Percentiles rank a stretch among this genome's conserved stretches.
Evolutionary conservation across 352 stramenopile genomes (phyloP).

Genomic region (Globisporangium paddicum): DNA sequence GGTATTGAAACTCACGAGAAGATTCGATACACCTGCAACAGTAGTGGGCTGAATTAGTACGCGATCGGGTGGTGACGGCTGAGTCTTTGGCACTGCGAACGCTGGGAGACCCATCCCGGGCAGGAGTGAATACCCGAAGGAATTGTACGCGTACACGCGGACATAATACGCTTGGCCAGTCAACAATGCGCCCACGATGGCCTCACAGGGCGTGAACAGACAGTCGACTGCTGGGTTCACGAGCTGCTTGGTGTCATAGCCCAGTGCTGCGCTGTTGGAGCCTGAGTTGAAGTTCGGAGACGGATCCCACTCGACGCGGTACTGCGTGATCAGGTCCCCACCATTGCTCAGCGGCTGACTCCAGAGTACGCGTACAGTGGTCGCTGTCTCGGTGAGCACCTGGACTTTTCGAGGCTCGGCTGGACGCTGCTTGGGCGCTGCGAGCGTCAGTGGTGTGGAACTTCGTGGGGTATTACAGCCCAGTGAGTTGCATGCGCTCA

Average conservation of each 20-base stretch:
- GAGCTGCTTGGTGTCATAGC: conserved; percentile 72
- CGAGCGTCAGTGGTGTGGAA: conserved; percentile 66
- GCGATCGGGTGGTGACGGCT: conserved; percentile 48
- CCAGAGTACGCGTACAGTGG: conserved; percentile 84
- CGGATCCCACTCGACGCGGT: conserved; percentile 94
- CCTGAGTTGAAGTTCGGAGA: conserved; percentile 80
- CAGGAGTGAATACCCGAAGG: conserved; percentile 84
- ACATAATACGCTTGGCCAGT: conserved; percentile 87
- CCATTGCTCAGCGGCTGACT: conserved; percentile 89
- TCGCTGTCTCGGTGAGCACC: conserved; percentile 63
- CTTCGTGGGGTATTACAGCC: conserved; percentile 83
- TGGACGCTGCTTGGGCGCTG: conserved; percentile 84
- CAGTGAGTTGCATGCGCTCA: conserved; percentile 88
- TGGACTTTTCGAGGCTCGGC: conserved; percentile 75
- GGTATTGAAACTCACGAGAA: conserved; percentile 80
- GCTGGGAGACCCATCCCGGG: conserved; percentile 59
- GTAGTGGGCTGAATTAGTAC: conserved; percentile 39
- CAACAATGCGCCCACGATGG: conserved; percentile 75
- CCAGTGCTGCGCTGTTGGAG: conserved; percentile 58
- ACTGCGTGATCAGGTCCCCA: conserved; percentile 91
- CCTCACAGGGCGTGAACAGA: conserved; percentile 69
- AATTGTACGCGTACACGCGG: conserved; percentile 90
- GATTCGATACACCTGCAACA: conserved; percentile 19
- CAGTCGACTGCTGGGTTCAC: conserved; percentile 69
- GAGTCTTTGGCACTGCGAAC: conserved; percentile 75